phyloP scores from a whole-genome alignment of 352 stramenopile genomes.

The Stramenopiles sp. region DNA sequence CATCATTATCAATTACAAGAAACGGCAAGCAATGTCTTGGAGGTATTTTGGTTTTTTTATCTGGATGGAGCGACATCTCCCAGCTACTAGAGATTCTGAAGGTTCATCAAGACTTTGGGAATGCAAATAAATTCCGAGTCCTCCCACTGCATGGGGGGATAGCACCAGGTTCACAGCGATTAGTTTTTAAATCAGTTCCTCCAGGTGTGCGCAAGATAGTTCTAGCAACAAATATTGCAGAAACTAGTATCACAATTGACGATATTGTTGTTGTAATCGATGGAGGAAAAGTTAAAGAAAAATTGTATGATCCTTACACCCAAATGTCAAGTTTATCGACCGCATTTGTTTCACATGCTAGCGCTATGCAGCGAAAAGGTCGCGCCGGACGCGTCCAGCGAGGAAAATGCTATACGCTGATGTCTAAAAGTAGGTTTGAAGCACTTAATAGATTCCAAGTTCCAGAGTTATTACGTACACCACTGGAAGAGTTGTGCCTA shows the following conservation, averaged over 20 bases:
- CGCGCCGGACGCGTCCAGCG: constrained; percentile 71
- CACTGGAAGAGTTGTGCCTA: constrained; percentile 91
- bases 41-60: constrained; percentile 85
- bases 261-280: constrained; percentile 91
- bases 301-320: constrained; percentile 83
- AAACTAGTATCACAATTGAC: constrained; percentile 88
- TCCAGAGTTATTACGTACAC: constrained; percentile 96
- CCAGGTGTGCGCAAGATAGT: constrained; percentile 63
- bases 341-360: constrained; percentile 34
- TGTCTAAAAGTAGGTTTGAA: not conserved
- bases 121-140: constrained; percentile 17
- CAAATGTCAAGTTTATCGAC: constrained; percentile 39
- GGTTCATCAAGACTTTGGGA: constrained; percentile 14
- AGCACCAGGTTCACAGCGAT: constrained; percentile 22
- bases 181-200: constrained; percentile 21
- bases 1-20: not conserved
- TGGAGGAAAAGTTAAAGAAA: constrained; percentile 87
- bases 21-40: constrained; percentile 27
- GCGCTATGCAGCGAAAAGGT: constrained; percentile 66
- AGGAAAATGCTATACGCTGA: constrained; percentile 78
- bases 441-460: constrained; percentile 62
- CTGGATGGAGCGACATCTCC: constrained; percentile 76
- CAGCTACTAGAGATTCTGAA: not conserved
- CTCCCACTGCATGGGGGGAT: constrained; percentile 24
- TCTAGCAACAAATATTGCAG: constrained; percentile 84